Conservation (phyloP, 2,329 filamentous ascomycete genomes). For the Sarocladiaceae sp. region DNA sequence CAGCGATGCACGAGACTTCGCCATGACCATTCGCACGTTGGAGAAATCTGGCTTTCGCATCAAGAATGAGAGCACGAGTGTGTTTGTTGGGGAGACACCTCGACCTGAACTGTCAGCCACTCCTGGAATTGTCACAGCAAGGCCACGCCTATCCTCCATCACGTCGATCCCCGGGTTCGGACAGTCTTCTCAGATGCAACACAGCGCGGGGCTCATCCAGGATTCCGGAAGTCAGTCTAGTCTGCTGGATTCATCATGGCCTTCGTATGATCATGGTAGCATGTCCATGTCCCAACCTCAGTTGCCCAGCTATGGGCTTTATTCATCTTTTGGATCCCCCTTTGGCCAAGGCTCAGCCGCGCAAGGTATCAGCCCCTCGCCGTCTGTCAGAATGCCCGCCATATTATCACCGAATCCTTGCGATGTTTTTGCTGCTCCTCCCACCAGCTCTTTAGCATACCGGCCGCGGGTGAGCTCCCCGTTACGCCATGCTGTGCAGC, state of each 20-base stretch:
- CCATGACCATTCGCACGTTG: constrained; percentile 24
- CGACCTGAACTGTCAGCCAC: not conserved
- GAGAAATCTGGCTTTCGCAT: constrained; percentile 24
- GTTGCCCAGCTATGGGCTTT: not conserved
- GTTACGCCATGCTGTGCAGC: constrained; percentile 11
- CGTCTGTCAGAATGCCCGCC: not conserved
- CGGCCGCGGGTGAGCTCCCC: constrained; percentile 22
- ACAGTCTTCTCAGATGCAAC: not conserved
- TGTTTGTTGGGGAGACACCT: not conserved
- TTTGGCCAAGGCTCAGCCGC: no score
- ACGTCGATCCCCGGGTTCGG: constrained; percentile 8
- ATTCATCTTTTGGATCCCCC: no score
- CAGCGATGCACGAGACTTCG: constrained; percentile 25
- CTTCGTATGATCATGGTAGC: constrained; percentile 1
- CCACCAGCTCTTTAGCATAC: constrained; percentile 8
- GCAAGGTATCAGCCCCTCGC: no score
- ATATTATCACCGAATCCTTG: not conserved
- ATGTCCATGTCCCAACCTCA: not conserved
- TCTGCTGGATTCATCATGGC: not conserved
- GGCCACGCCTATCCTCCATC: constrained; percentile 22
- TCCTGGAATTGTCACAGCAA: not conserved
- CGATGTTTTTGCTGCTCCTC: not conserved
- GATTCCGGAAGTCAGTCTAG: no score
- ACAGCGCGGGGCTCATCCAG: no score
- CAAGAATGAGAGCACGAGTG: constrained; percentile 13